phyloP scores from a whole-genome alignment of 2,329 filamentous ascomycete genomes.

The Cercospora sp. region DNA sequence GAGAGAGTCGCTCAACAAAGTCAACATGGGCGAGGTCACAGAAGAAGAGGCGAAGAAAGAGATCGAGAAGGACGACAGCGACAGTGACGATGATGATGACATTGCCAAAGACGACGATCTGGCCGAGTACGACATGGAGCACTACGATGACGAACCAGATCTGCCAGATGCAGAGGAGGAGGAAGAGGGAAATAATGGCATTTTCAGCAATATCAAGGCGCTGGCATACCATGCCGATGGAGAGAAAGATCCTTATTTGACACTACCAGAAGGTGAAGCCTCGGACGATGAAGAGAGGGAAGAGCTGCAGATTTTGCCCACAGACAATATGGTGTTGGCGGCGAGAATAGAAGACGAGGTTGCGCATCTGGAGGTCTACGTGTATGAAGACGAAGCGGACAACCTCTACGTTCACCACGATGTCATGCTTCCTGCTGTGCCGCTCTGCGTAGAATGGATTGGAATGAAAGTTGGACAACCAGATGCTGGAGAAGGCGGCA shows the following conservation, averaged over 20 bases:
- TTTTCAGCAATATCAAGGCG: conserved; percentile 94
- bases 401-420: conserved; percentile 99
- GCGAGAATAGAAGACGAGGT: conserved; percentile 97
- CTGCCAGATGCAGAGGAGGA: conserved; percentile 59
- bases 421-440: conserved; percentile 97
- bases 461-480: conserved; percentile 81
- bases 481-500: conserved; percentile 65
- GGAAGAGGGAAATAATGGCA: conserved; percentile 60
- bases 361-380: conserved; percentile 92
- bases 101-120: conserved; percentile 71
- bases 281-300: conserved; percentile 81
- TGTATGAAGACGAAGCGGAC: conserved; percentile 92
- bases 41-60: conserved; percentile 69
- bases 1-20: conserved; percentile 46
- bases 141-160: conserved; percentile 76
- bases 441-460: conserved; percentile 92
- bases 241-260: conserved; percentile 95
- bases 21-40: conserved; percentile 23
- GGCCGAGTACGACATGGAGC: conserved; percentile 92
- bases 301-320: conserved; percentile 87
- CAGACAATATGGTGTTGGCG: conserved; percentile 88
- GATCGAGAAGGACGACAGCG: conserved; percentile 54
- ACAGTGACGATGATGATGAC: conserved; percentile 30
- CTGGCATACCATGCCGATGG: conserved; percentile 92
- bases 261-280: conserved; percentile 70